Conservation (phyloP, 306 rosid genomes). For the Phaseolus lunatus region DNA sequence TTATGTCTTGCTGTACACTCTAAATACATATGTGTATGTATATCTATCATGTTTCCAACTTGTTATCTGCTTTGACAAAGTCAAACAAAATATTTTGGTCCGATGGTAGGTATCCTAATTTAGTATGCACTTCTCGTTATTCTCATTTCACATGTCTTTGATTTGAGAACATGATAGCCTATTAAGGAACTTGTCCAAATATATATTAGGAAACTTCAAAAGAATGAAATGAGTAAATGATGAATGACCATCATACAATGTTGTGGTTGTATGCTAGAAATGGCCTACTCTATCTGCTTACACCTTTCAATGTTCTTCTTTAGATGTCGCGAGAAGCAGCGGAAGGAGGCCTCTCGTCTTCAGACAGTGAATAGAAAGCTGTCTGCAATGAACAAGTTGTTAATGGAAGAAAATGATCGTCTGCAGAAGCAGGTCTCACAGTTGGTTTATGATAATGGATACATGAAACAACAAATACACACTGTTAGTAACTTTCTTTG, state of each 20-base stretch:
- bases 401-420: conserved; percentile 95
- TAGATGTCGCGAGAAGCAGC: conserved; percentile 91
- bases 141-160: too few species aligned
- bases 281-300: neutral
- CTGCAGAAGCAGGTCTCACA: conserved; percentile 93
- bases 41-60: neutral
- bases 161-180: neutral
- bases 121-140: neutral
- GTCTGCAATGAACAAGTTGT: conserved; percentile 81
- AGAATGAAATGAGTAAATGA: neutral
- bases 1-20: neutral
- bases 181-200: neutral
- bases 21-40: neutral
- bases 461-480: conserved; percentile 68
- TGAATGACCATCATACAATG: conserved; percentile 7
- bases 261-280: neutral
- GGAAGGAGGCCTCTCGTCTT: conserved; percentile 81
- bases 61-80: neutral
- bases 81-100: neutral
- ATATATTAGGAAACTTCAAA: neutral
- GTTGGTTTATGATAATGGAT: conserved; percentile 84
- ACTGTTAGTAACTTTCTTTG: conserved; percentile 51
- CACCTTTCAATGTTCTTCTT: neutral
- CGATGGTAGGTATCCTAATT: neutral
- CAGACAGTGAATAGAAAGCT: conserved; percentile 84